Conservation (phyloP, 495 filamentous ascomycete species). For the Lophiotrema nucula region DNA sequence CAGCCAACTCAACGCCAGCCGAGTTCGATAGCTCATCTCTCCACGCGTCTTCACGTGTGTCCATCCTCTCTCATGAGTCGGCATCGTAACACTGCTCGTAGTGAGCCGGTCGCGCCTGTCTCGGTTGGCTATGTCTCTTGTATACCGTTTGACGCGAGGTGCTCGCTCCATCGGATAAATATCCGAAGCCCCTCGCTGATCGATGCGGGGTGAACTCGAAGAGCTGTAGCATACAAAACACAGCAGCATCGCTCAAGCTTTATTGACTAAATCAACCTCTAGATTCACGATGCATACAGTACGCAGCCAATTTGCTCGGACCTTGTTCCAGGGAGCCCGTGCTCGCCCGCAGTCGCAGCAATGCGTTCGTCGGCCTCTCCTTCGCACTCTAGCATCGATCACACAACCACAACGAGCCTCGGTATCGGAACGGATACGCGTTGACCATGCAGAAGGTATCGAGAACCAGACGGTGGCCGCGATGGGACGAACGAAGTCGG, state of each 20-base stretch:
- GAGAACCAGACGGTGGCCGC: constrained; percentile 35
- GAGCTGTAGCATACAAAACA: too few relatives aligned
- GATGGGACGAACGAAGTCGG: constrained; percentile 36
- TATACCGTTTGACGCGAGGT: too few relatives aligned
- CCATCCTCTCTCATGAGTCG: too few relatives aligned
- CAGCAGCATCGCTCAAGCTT: too few relatives aligned
- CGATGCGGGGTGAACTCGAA: not conserved
- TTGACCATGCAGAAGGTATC: constrained; percentile 17
- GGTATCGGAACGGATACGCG: not conserved
- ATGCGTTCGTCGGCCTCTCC: not conserved
- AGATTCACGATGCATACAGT: constrained; percentile 16
- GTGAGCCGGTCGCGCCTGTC: too few relatives aligned
- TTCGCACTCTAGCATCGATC: not conserved
- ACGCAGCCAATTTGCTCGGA: not conserved
- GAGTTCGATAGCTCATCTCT: too few relatives aligned
- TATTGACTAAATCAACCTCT: too few relatives aligned
- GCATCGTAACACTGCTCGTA: too few relatives aligned
- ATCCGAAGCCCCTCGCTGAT: not conserved
- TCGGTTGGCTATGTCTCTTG: too few relatives aligned
- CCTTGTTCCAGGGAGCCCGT: not conserved
- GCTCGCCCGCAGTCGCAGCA: too few relatives aligned
- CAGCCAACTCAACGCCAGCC: too few relatives aligned
- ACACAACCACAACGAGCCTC: not conserved
- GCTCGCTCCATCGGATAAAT: not conserved
- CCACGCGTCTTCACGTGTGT: too few relatives aligned